Conservation (phyloP, 495 filamentous ascomycete species). For the Hyaloscypha variabilis region DNA sequence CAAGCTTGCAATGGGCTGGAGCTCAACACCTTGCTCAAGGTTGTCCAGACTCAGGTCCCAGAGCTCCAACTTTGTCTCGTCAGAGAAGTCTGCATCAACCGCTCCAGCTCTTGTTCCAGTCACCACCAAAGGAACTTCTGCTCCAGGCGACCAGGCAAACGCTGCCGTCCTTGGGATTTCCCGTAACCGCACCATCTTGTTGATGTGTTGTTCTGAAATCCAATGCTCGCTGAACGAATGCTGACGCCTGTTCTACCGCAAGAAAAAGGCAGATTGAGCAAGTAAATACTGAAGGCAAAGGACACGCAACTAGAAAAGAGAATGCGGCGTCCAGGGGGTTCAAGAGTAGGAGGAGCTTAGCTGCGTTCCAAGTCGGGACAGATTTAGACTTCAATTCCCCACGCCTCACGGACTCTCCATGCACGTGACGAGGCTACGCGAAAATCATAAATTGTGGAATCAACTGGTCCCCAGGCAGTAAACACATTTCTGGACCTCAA, state of each 20-base stretch:
- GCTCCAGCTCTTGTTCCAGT: constrained; percentile 96
- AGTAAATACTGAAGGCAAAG: constrained; percentile 5
- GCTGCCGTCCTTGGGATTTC: constrained; percentile 95
- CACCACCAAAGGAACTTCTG: constrained; percentile 76
- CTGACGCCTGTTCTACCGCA: neutral
- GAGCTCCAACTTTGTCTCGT: constrained; percentile 93
- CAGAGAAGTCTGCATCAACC: constrained; percentile 95
- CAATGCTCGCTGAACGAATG: constrained; percentile 6
- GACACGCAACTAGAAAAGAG: constrained; percentile 9
- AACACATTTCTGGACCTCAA: constrained; percentile 4
- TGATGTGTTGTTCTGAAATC: constrained; percentile 38
- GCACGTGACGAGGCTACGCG: constrained; percentile 4
- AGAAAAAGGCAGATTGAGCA: neutral
- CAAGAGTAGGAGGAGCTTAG: constrained; percentile 13
- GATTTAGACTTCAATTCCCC: constrained; percentile 18
- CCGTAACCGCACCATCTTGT: constrained; percentile 84
- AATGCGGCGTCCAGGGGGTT: constrained; percentile 12
- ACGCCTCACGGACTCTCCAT: neutral
- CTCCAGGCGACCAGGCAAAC: constrained; percentile 91
- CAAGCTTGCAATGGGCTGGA: constrained; percentile 82
- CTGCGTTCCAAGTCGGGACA: constrained; percentile 28
- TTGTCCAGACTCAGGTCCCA: constrained; percentile 89
- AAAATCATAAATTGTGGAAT: neutral
- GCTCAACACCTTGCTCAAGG: constrained; percentile 72
- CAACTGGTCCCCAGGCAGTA: neutral